Evolutionary conservation across 768 basidiomycete genomes (phyloP), one percentile per base, ranked within the genome.

Genomic region (Candolleomyces eurysporus): DNA sequence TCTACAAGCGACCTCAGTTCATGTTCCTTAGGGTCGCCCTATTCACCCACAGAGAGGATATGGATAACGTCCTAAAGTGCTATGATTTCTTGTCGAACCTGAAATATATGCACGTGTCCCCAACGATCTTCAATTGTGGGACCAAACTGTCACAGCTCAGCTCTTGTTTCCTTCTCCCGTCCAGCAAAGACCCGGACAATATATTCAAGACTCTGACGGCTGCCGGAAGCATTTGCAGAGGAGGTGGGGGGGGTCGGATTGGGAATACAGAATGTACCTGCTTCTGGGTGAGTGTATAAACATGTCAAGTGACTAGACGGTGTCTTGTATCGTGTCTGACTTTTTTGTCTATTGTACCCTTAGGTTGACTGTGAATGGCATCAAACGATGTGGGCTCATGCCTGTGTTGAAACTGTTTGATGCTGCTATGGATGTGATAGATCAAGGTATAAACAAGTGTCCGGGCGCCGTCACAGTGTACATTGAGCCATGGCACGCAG

Each of bases 101-200:
- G n/a, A n/a, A 31, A 6, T 40, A n/a, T 39, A 2, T 43, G 1
- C 55, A 39, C 19, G 55, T 3, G 6, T 43, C 55, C 16, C 55
- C 55, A 7, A 43, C 39, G 7, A 16, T 57, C 10, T 57, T 43
- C 9, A 42, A 57, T 57, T 16, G n/a, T 16, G 55, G 55, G 2
- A 22, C 40, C 8, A 46, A 40, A 4, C 1, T 26, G 26, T 1
- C n/a, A 31, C 36, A 43, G 16, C 55, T 57, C 10, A 57, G 55
- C 36, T 57, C 55, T 22, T 57, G 55, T 39, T 57, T 19, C 26
- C 55, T 57, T n/a, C 43, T 57, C 10, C 55, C 55, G 3, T 13
- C 21, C 14, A 30, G 32, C 26, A 3, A 9, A 11, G 8, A 53
- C 2, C 22, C 21, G 3, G 51, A 19, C 8, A 7, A 26, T 3